phyloP scores from a whole-genome alignment of 495 filamentous ascomycete species.

The Sordaria brevicollis region DNA sequence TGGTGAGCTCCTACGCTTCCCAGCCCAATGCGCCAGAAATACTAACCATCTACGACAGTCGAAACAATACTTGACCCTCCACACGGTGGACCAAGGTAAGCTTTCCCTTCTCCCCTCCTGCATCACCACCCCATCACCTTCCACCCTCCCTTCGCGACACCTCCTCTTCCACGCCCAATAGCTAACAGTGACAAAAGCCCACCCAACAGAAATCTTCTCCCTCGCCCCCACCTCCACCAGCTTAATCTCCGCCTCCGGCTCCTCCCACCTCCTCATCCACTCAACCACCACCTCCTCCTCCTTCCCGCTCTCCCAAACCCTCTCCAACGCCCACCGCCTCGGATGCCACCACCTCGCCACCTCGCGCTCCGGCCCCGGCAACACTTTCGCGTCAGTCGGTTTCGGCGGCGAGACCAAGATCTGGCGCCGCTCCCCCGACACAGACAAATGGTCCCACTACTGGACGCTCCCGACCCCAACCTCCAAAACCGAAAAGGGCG shows the following conservation, averaged over 20 bases:
- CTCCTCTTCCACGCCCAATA: background rate
- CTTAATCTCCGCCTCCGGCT: slow-evolving; percentile 73
- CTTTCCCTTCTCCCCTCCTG: background rate
- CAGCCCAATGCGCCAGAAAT: background rate
- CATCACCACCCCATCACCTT: background rate
- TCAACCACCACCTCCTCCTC: slow-evolving; percentile 57
- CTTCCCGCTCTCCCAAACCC: slow-evolving; percentile 66
- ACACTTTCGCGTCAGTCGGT: slow-evolving; percentile 66
- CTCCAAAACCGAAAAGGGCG: slow-evolving; percentile 42
- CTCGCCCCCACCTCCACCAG: slow-evolving; percentile 70
- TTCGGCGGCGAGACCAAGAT: slow-evolving; percentile 80
- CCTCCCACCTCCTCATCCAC: slow-evolving; percentile 68
- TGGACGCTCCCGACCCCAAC: slow-evolving; percentile 19
- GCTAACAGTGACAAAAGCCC: slow-evolving; percentile 45
- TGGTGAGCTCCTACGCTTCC: too few species aligned
- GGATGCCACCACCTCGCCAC: slow-evolving; percentile 83
- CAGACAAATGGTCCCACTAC: slow-evolving; percentile 39
- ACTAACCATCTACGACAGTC: slow-evolving; percentile 47
- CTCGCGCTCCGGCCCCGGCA: slow-evolving; percentile 46
- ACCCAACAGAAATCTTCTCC: slow-evolving; percentile 80
- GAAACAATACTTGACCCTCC: slow-evolving; percentile 91
- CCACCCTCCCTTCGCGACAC: background rate
- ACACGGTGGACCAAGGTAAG: slow-evolving; percentile 79
- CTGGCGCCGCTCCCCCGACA: slow-evolving; percentile 50
- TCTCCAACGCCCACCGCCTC: slow-evolving; percentile 65